These are phyloP conservation scores for Mucor saturninus DNA, from an alignment of 371 early-diverging fungal genomes.

Conservation along the genomic window DNA sequence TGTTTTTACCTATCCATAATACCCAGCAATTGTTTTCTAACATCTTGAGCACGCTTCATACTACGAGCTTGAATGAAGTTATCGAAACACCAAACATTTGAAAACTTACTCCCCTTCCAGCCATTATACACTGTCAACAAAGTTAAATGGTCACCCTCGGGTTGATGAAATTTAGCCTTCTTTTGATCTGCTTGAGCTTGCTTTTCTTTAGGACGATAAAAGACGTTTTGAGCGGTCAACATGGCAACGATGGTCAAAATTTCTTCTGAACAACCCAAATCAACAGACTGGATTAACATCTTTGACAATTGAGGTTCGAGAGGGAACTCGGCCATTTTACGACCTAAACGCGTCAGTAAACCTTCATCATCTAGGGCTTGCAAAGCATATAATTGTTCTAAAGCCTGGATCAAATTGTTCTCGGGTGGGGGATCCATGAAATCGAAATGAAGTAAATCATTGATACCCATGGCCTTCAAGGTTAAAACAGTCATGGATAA, in stretches of 20 bases:
- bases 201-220: constrained; percentile 96
- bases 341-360: constrained; percentile 88
- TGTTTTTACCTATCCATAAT: constrained; percentile 84
- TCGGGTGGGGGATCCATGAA: constrained; percentile 98
- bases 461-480: constrained; percentile 96
- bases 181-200: constrained; percentile 92
- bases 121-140: constrained; percentile 94
- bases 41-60: constrained; percentile 90
- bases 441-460: constrained; percentile 94
- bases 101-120: constrained; percentile 89
- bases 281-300: constrained; percentile 90
- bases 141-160: constrained; percentile 97
- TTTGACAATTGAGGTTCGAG: constrained; percentile 93
- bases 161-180: constrained; percentile 97
- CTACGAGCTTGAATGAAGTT: constrained; percentile 92
- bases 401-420: constrained; percentile 89
- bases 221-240: constrained; percentile 93
- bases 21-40: constrained; percentile 93
- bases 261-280: constrained; percentile 94
- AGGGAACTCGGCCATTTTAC: constrained; percentile 98
- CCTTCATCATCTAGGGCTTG: constrained; percentile 96
- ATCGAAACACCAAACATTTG: constrained; percentile 95
- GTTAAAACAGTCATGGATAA: constrained; percentile 90
- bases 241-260: constrained; percentile 96
- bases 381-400: constrained; percentile 92